Base-by-base conservation (phyloP, 768 basidiomycete species). In the Mycena pura region DNA sequence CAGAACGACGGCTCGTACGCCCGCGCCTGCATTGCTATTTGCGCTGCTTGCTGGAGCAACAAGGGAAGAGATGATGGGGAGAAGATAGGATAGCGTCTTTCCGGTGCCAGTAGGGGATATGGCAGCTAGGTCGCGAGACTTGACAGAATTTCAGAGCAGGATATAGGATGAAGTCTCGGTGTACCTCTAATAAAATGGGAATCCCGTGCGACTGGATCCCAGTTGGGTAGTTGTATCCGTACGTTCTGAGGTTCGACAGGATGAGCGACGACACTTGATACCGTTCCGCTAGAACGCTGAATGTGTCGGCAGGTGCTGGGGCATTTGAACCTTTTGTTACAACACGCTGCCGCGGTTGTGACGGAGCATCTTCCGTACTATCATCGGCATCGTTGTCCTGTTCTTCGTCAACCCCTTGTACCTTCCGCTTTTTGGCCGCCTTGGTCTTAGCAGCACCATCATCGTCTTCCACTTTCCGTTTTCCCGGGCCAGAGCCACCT, bases 61-160 rank as follows among this genome's bases (percentile, higher is more conserved):
- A 6, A 94, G 76, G 17, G 78, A 74, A 11, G 86, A 78, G 59
- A 99, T 83, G 22, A 94, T 80, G 0, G 97, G 96, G 15, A 97
- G 76, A 14, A 97, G 81, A 74, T 98, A 99, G 0, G 95, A 86
- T 6, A 98, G 81, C 0, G 97, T 99, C 79, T 99, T 99, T 60
- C 97, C 97, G 10, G 93, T 96, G 48, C 97, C 97, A 6, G 97
- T 99, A 0, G 97, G 97, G 0, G 97, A 97, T 19, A 99, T 91
- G 27, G 96, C 96, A 52, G 92, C 89, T 22, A 97, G 81, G 74
- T 99, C 96, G 57, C 92, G 87, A 62, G 79, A 81, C 93, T 93
- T 59, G 22, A 38, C 5, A 49, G 44, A 13, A 32, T 25, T 21
- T 49, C 53, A 46, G 60, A 68, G 9, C 64, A 27, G 29, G 40